A percentile compares a stretch with the other conserved stretches of the same genome.
phyloP scores from a whole-genome alignment of 2,329 filamentous ascomycete genomes.

The Fusarium miscanthi region DNA sequence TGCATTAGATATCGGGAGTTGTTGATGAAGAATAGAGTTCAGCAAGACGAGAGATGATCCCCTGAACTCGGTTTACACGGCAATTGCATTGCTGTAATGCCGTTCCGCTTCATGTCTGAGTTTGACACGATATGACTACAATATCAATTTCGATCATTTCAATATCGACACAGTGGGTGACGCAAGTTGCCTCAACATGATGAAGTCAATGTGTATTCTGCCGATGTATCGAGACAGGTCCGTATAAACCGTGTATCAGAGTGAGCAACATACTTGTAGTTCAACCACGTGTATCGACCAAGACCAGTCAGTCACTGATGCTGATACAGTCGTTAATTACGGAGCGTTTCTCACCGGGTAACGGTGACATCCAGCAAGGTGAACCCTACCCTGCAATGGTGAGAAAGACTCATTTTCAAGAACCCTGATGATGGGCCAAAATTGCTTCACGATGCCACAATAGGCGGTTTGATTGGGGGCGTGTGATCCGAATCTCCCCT shows the following conservation, averaged over 20 bases:
- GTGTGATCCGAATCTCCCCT: neutral
- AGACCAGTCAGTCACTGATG: slow-evolving; percentile 12
- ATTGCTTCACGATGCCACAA: slow-evolving; percentile 26
- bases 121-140: neutral
- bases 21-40: slow-evolving; percentile 1
- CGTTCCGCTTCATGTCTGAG: slow-evolving; percentile 3
- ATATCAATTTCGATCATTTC: neutral
- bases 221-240: neutral
- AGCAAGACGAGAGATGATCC: neutral
- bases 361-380: neutral
- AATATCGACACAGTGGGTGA: slow-evolving; percentile 7
- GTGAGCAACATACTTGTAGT: neutral
- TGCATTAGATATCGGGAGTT: slow-evolving; percentile 7
- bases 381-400: slow-evolving; percentile 10
- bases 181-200: slow-evolving; percentile 1
- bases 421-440: slow-evolving; percentile 22
- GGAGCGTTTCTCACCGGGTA: neutral
- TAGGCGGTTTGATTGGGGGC: neutral
- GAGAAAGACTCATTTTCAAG: slow-evolving; percentile 3
- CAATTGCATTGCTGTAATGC: neutral
- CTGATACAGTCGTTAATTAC: neutral
- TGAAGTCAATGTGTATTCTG: neutral
- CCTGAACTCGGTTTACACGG: neutral
- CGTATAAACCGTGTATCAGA: neutral
- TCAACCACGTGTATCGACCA: slow-evolving; percentile 1